phyloP scores from a whole-genome alignment of 768 basidiomycete genomes.

The Thelephora aurantiotincta region DNA sequence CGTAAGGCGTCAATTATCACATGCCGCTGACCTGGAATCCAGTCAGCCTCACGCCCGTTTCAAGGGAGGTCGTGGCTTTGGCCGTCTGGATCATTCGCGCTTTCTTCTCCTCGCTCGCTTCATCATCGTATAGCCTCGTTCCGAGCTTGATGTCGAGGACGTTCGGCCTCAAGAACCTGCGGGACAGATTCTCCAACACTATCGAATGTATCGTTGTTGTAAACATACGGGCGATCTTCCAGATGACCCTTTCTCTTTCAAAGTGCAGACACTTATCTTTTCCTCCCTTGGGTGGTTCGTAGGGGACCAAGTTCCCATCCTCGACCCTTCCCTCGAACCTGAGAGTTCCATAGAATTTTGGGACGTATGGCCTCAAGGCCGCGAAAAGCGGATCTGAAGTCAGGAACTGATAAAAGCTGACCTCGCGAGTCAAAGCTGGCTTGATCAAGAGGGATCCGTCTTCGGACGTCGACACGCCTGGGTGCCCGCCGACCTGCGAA shows the following conservation, averaged over 20 bases:
- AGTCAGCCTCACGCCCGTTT: constrained; percentile 72
- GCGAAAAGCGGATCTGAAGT: constrained; percentile 25
- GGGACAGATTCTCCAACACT: constrained; percentile 74
- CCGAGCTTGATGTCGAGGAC: constrained; percentile 92
- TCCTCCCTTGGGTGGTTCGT: constrained; percentile 14
- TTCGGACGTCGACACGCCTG: constrained; percentile 53
- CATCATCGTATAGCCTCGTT: constrained; percentile 69
- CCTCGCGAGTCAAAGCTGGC: constrained; percentile 48
- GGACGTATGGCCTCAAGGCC: constrained; percentile 43
- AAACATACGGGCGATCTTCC: neutral
- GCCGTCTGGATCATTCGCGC: constrained; percentile 66
- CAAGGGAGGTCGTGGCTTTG: constrained; percentile 50
- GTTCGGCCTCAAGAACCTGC: constrained; percentile 66
- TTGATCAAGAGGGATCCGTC: constrained; percentile 77
- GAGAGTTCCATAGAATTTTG: constrained; percentile 70
- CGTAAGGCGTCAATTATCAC: constrained; percentile 10
- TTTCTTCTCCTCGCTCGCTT: constrained; percentile 55
- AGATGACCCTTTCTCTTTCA: neutral
- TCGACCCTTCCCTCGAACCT: constrained; percentile 38
- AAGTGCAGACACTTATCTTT: constrained; percentile 30
- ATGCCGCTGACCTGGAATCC: constrained; percentile 63
- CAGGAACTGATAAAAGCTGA: constrained; percentile 55
- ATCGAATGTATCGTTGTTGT: constrained; percentile 36
- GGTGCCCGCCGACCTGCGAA: constrained; percentile 73
- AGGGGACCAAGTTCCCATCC: constrained; percentile 2